phyloP scores from a whole-genome alignment of 306 rosid species.

The Glycine tomentella region DNA sequence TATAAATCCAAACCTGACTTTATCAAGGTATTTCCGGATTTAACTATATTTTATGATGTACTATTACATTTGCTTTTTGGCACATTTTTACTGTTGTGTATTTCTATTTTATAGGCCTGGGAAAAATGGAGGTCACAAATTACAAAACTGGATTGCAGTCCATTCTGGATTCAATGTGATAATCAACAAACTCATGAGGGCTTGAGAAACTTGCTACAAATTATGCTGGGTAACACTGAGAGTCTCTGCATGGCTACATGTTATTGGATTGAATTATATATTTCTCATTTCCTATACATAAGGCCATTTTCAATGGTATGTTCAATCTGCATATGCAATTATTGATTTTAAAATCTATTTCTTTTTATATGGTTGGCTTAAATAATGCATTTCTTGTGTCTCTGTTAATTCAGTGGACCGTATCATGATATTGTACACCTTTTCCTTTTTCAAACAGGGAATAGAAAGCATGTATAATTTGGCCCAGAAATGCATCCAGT shows the following conservation, averaged over 20 bases:
- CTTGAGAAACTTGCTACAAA: slow-evolving; percentile 82
- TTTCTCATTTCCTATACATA: slow-evolving; percentile 81
- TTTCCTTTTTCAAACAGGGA: slow-evolving; percentile 62
- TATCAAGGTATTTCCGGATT: slow-evolving; percentile 64
- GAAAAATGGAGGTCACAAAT: slow-evolving; percentile 93
- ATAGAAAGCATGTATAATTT: slow-evolving; percentile 85
- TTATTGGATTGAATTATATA: slow-evolving; percentile 82
- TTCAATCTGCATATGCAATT: slow-evolving; percentile 39
- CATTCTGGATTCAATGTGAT: slow-evolving; percentile 82
- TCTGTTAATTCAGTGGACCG: slow-evolving; percentile 38
- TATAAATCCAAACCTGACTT: slow-evolving; percentile 86
- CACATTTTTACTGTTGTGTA: slow-evolving; percentile 23
- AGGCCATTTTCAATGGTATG: slow-evolving; percentile 84
- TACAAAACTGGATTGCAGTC: slow-evolving; percentile 84
- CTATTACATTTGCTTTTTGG: not conserved
- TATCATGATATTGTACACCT: slow-evolving; percentile 30
- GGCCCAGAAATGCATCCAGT: slow-evolving; percentile 82
- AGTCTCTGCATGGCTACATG: slow-evolving; percentile 71
- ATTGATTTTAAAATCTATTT: not conserved
- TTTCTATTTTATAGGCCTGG: slow-evolving; percentile 75
- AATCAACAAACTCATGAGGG: slow-evolving; percentile 79
- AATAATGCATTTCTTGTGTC: slow-evolving; percentile 25
- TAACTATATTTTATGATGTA: slow-evolving; percentile 5
- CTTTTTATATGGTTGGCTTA: slow-evolving; percentile 11
- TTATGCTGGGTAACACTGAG: slow-evolving; percentile 81